Evolutionary conservation across 176 grass and related monocot genomes (phyloP).

Genomic region (Miscanthus lutarioriparius): DNA sequence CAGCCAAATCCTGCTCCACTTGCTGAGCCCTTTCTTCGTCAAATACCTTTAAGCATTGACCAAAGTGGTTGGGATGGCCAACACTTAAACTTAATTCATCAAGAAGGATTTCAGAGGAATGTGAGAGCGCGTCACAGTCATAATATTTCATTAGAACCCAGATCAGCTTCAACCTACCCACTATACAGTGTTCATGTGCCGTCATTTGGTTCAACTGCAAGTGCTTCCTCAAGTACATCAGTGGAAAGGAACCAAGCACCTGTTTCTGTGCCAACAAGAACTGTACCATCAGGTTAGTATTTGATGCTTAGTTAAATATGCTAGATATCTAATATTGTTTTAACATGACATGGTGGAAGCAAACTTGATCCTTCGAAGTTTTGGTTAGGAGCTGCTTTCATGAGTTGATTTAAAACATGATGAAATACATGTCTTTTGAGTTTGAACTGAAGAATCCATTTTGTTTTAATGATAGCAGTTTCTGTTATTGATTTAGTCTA

Average conservation of each 20-base stretch:
- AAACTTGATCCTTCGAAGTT: background rate
- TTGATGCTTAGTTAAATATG: background rate
- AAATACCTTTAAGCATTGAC: conserved; percentile 33
- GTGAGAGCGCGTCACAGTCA: conserved; percentile 48
- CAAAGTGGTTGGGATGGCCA: conserved; percentile 40
- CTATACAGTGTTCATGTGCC: conserved; percentile 1
- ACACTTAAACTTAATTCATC: conserved; percentile 8
- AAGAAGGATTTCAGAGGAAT: conserved; percentile 63
- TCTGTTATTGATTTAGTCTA: background rate
- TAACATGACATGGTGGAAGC: background rate
- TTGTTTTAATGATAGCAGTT: background rate
- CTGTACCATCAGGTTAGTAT: conserved; percentile 49
- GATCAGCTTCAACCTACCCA: conserved; percentile 33
- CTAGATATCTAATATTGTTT: background rate
- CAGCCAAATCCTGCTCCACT: conserved; percentile 32
- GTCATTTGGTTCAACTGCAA: conserved; percentile 33
- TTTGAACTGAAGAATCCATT: conserved; percentile 2
- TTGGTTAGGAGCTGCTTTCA: background rate
- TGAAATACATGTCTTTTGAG: background rate
- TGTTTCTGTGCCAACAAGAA: conserved; percentile 30
- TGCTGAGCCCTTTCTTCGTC: conserved; percentile 23
- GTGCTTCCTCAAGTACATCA: conserved; percentile 23
- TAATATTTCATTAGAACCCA: conserved; percentile 42
- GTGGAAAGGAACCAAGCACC: conserved; percentile 31
- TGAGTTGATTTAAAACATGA: conserved; percentile 13